Evolutionary conservation across 495 filamentous ascomycete genomes (phyloP).

Genomic region (Penicillium flavigenum): DNA sequence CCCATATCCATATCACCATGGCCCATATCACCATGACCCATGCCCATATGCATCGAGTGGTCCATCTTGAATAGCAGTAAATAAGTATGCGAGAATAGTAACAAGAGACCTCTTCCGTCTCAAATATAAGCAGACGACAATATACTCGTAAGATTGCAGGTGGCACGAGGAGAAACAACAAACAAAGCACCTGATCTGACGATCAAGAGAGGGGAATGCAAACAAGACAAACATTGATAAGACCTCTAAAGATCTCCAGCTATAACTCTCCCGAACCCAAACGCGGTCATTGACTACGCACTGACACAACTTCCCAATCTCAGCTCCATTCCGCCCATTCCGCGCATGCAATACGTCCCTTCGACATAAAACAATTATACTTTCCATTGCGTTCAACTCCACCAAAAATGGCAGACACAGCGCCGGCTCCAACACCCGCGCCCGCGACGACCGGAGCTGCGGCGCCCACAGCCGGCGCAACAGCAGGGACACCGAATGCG

Average conservation of each 20-base stretch:
- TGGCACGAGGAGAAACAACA: slow-evolving; percentile 7
- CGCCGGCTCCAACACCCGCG: slow-evolving; percentile 35
- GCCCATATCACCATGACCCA: slow-evolving; percentile 44
- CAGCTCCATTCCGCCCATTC: not conserved
- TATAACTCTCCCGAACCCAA: slow-evolving; percentile 19
- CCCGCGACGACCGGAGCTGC: slow-evolving; percentile 22
- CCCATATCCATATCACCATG: slow-evolving; percentile 57
- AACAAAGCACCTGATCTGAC: slow-evolving; percentile 15
- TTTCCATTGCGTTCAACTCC: not conserved
- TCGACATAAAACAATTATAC: not conserved
- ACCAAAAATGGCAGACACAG: slow-evolving; percentile 54
- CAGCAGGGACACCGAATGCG: slow-evolving; percentile 34
- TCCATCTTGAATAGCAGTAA: slow-evolving; percentile 26
- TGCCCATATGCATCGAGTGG: slow-evolving; percentile 47
- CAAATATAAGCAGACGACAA: not conserved
- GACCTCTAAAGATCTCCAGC: slow-evolving; percentile 11
- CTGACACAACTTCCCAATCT: not conserved
- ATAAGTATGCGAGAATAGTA: not conserved
- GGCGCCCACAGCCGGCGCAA: slow-evolving; percentile 23
- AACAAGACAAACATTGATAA: slow-evolving; percentile 47
- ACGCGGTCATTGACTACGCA: slow-evolving; percentile 12
- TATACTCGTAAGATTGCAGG: not conserved
- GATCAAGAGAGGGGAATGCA: slow-evolving; percentile 31
- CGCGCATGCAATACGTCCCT: not conserved
- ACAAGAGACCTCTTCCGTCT: not conserved